Conservation (phyloP, 1,284 basidiomycete genomes). For the Sphaerobolus stellatus region DNA sequence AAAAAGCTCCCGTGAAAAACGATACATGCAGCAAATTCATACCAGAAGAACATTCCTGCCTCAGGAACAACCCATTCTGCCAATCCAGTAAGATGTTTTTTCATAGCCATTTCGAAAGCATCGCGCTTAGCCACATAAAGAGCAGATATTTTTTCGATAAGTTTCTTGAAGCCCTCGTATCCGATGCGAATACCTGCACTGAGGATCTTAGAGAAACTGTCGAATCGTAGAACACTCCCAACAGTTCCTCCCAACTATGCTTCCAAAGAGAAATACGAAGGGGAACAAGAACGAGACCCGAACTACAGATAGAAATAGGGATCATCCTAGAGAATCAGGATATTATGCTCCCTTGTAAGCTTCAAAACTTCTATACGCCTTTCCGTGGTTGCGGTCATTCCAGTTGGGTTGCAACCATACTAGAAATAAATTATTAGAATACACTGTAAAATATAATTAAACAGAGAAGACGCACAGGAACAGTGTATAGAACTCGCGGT, state of each 20-base stretch:
- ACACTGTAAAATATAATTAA: background rate
- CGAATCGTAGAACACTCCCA: conserved; percentile 83
- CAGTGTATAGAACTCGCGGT: conserved; percentile 84
- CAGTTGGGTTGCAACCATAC: conserved; percentile 86
- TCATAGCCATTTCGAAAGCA: conserved; percentile 76
- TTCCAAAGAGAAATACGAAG: conserved; percentile 82
- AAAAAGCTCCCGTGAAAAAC: conserved; percentile 1
- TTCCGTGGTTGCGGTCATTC: conserved; percentile 70
- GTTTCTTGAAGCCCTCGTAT: conserved; percentile 72
- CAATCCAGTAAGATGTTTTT: conserved; percentile 70
- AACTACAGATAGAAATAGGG: conserved; percentile 79
- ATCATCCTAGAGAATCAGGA: conserved; percentile 81
- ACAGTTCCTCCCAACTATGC: conserved; percentile 36
- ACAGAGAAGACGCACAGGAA: conserved; percentile 55
- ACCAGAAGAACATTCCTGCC: conserved; percentile 93
- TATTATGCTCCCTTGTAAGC: conserved; percentile 72
- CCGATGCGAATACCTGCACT: conserved; percentile 80
- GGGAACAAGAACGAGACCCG: conserved; percentile 58
- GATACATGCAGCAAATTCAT: conserved; percentile 34
- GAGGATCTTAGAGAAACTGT: conserved; percentile 86
- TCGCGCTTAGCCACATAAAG: conserved; percentile 83
- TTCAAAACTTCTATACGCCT: conserved; percentile 78
- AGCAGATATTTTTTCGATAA: conserved; percentile 68
- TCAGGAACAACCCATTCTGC: conserved; percentile 85
- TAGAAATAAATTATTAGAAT: conserved; percentile 27